Evolutionary conservation across 116 monocot species (phyloP), one percentile per base, ranked within the genome.

Genomic region (Cymodocea nodosa): DNA sequence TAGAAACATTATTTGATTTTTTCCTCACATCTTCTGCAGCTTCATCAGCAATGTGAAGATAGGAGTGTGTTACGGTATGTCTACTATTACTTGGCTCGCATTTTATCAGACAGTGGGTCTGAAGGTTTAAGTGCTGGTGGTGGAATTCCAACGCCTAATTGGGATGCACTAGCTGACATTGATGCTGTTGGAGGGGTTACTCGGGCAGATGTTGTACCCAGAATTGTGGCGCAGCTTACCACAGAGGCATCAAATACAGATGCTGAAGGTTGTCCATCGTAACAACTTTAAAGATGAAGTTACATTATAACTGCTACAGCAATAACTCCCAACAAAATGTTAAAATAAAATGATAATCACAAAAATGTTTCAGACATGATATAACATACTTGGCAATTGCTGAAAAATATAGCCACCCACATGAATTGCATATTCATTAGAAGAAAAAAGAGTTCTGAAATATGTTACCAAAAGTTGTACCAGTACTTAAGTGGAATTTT

Each of bases 91-190:
- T 79, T 98, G 82, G 92, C 98, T 24, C 88, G 98, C 77, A 98
- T 98, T 55, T 74, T 98, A 68, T 83, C 98, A 73, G 98, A 98
- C 69, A 86, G 65, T 84, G 92, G 88, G 68, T 59, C 80, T 54
- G 83, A 95, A 71, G 85, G 94, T 34, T 68, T 87, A 70, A 91
- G 88, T 75, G 78, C 87, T 70, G 83, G 79, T 68, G 98, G 98
- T 72, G 98, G 98, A 66, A 98, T 98, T 30, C 98, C 98, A 4
- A 98, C 98, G 61, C 98, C 98, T 52, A 98, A 98, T 73, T 98
- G 92, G 98, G 98, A 98, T 84, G 92, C 86, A 74, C 98, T 98
- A 73, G 98, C 98, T 60, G 89, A 98, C 73, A 89, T 98, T 69
- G 98, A 98, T 88, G 86, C 92, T 77, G 86, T 78, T 70, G 98